Base-by-base conservation (phyloP, 257 asterid genomes). In the Rubia yunnanensis region DNA sequence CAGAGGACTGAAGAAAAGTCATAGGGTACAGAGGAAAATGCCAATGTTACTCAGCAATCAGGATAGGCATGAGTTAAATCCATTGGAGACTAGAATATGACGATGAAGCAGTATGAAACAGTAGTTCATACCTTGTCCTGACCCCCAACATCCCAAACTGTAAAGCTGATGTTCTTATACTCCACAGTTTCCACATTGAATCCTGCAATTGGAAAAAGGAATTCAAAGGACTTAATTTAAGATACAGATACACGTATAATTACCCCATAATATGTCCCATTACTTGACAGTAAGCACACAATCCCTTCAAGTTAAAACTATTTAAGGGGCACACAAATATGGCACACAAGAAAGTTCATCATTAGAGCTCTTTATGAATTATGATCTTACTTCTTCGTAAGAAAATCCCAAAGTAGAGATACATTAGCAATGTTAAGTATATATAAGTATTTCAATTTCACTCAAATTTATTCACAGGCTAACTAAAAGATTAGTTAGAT, bases 61-160 rank as follows among this genome's bases (percentile, higher is more conserved):
- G 1, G 0, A 35, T 24, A 57, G 10, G 44, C 38, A 15, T 9
- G 5, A 27, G 32, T 5, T 49, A n/a, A 22, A 26, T 3, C 11
- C 10, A 30, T 14, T 18, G 48, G 20, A 22, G 13, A 64, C 41
- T 1, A 50, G 20, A 23, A 7, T 4, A 55, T 20, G 15, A 31
- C 15, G 28, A 57, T 8, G 10, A 10, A 50, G 28, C 26, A 52
- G 31, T 8, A 66, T 0, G 27, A 56, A 10, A 8, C 3, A 27
- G 30, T 20, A 18, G 32, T 31, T 74, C 55, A 54, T 68, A 84
- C 95, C 96, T 89, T 89, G 85, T 89, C 95, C 78, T 86, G 96
- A 73, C 95, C 96, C 27, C 96, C 96, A 10, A 89, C 94, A 83
- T 89, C 96, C 96, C 95, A 89, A 14, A 89, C 95, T 4, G 95